These are phyloP conservation scores for Aureobasidium mangrovei DNA, from an alignment of 2,329 filamentous ascomycete genomes.

Conservation along the genomic window DNA sequence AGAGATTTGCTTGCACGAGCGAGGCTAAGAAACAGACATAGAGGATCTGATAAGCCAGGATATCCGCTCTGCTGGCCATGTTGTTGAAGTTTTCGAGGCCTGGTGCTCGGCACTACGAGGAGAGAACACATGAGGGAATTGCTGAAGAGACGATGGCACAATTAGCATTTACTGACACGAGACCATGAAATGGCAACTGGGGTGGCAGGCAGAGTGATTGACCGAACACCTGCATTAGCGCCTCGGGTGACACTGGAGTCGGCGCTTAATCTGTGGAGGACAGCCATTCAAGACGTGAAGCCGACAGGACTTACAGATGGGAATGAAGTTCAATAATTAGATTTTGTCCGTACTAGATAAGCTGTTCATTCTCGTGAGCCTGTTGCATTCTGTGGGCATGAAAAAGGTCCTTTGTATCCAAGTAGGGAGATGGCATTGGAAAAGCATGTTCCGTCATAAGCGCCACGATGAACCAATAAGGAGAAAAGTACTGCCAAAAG, in stretches of 20 bases:
- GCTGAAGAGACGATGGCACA: background rate
- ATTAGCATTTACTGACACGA: background rate
- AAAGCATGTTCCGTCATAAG: background rate
- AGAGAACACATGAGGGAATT: background rate
- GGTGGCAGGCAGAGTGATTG: conserved; percentile 1
- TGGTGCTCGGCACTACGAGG: background rate
- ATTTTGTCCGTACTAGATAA: no score
- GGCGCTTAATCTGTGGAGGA: conserved; percentile 1
- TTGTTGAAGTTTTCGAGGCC: background rate
- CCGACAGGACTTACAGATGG: background rate
- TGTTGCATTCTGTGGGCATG: no score
- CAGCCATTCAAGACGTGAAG: background rate
- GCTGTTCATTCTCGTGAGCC: no score
- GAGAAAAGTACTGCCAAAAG: background rate
- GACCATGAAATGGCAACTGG: background rate
- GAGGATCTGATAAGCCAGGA: background rate
- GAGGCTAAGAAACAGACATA: background rate
- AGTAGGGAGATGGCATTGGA: background rate
- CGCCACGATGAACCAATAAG: background rate
- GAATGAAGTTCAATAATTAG: background rate
- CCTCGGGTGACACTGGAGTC: background rate
- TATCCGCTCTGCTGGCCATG: background rate
- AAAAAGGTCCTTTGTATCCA: background rate
- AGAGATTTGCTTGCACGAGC: conserved; percentile 19
- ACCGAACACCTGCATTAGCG: conserved; percentile 6